A percentile compares a stretch with the other conserved stretches of the same genome.
phyloP scores from a whole-genome alignment of 2,329 filamentous ascomycete genomes.

The Sclerotinia minor region DNA sequence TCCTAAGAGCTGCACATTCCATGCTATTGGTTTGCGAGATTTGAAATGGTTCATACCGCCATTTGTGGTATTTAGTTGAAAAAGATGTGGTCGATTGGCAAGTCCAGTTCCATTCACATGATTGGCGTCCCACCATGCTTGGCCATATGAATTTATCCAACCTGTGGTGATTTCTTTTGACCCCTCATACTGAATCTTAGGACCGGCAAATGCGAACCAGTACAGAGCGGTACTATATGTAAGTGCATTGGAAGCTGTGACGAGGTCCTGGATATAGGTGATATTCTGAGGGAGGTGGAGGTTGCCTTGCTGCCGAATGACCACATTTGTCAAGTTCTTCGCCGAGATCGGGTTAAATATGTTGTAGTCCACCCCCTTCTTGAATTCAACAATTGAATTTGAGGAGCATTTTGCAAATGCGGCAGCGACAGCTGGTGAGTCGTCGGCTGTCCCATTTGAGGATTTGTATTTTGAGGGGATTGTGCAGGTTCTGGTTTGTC shows the following conservation, averaged over 20 bases:
- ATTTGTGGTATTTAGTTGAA: slow-evolving; percentile 44
- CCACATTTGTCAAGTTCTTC: slow-evolving; percentile 46
- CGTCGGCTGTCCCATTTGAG: slow-evolving; percentile 45
- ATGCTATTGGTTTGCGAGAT: slow-evolving; percentile 48
- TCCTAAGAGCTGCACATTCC: slow-evolving; percentile 46
- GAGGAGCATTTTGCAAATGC: slow-evolving; percentile 44
- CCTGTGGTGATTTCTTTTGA: slow-evolving; percentile 44
- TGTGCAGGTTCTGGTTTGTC: slow-evolving; percentile 21
- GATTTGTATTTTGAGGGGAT: slow-evolving; percentile 31
- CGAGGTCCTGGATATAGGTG: slow-evolving; percentile 43
- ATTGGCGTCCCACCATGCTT: slow-evolving; percentile 50
- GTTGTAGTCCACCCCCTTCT: slow-evolving; percentile 47
- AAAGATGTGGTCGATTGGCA: slow-evolving; percentile 45
- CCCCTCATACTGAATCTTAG: slow-evolving; percentile 42
- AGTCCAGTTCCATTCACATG: slow-evolving; percentile 44
- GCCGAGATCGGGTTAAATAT: slow-evolving; percentile 45
- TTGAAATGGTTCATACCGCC: slow-evolving; percentile 46
- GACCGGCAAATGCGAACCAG: slow-evolving; percentile 45
- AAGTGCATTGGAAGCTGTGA: slow-evolving; percentile 40
- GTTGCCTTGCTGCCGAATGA: slow-evolving; percentile 47
- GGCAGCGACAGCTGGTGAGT: slow-evolving; percentile 44
- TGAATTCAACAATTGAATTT: slow-evolving; percentile 44
- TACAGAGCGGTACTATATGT: slow-evolving; percentile 39
- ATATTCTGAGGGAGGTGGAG: slow-evolving; percentile 47
- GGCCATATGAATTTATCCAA: slow-evolving; percentile 50